Percentiles rank a stretch among this genome's conserved stretches.
phyloP scores from a whole-genome alignment of 805 yeast species.

The Lachancea waltii region DNA sequence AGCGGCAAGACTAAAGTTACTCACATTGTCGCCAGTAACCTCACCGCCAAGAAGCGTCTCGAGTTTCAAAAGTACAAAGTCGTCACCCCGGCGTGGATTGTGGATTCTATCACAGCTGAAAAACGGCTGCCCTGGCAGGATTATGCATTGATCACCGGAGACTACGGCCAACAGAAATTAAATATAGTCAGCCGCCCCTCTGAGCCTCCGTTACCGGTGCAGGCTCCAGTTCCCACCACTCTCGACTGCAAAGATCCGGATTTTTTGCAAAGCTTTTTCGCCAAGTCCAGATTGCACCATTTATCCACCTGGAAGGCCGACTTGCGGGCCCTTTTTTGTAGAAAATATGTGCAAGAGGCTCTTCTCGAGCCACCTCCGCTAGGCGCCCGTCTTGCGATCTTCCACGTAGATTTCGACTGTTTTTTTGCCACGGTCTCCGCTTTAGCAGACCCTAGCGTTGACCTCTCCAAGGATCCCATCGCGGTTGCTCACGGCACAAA shows the following conservation, averaged over 20 bases:
- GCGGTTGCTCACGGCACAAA: slow-evolving; percentile 50
- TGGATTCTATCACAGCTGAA: slow-evolving; percentile 48
- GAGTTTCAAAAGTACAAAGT: slow-evolving; percentile 67
- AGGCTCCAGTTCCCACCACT: slow-evolving; percentile 5
- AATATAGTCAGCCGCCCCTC: neutral
- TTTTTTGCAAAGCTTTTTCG: slow-evolving; percentile 64
- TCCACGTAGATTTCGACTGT: slow-evolving; percentile 91
- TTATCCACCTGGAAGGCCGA: slow-evolving; percentile 81
- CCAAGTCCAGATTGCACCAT: slow-evolving; percentile 81
- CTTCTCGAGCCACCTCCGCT: slow-evolving; percentile 8
- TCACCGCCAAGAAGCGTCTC: slow-evolving; percentile 68
- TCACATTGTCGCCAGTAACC: slow-evolving; percentile 72
- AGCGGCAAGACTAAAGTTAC: slow-evolving; percentile 69
- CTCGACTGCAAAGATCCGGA: slow-evolving; percentile 71
- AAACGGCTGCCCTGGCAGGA: slow-evolving; percentile 62
- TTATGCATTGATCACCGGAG: slow-evolving; percentile 44
- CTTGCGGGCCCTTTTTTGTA: slow-evolving; percentile 53
- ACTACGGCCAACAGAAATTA: slow-evolving; percentile 46
- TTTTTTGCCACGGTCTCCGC: slow-evolving; percentile 87
- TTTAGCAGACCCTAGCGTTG: slow-evolving; percentile 38
- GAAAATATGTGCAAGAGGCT: slow-evolving; percentile 35
- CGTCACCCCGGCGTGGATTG: slow-evolving; percentile 77
- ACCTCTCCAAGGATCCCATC: slow-evolving; percentile 45
- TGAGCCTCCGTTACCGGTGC: neutral
- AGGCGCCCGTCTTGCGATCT: slow-evolving; percentile 32